These are phyloP conservation scores for Tuber umbilicatum DNA, from an alignment of 495 filamentous ascomycete genomes.

Conservation along the genomic window DNA sequence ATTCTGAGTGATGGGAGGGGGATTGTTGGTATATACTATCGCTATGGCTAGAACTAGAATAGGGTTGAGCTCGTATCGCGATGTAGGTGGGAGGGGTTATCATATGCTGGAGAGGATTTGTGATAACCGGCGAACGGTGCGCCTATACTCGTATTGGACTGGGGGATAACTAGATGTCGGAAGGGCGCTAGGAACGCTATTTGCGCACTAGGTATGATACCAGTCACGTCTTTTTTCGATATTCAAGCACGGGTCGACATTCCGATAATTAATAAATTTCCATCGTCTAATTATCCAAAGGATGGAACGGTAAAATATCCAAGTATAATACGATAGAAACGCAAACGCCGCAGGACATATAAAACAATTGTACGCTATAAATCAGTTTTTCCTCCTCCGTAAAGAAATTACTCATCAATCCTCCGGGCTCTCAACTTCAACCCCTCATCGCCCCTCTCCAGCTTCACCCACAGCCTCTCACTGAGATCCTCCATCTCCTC, in stretches of 20 bases:
- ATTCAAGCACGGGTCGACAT: not conserved
- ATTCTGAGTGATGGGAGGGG: too few relatives aligned
- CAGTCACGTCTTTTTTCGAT: not conserved
- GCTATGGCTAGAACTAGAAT: too few relatives aligned
- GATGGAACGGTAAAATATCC: too few relatives aligned
- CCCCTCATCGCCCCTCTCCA: constrained; percentile 15
- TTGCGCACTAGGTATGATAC: not conserved
- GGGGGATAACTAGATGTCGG: not conserved
- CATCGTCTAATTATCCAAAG: not conserved
- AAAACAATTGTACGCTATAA: not conserved
- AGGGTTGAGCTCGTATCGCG: too few relatives aligned
- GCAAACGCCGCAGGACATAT: not conserved
- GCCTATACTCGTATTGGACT: not conserved
- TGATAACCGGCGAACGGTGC: too few relatives aligned
- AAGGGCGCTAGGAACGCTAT: not conserved
- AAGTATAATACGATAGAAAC: not conserved
- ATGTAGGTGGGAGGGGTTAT: too few relatives aligned
- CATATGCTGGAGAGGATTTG: too few relatives aligned
- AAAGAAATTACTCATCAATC: constrained; percentile 8
- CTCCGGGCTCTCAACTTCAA: constrained; percentile 18
- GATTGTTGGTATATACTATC: too few relatives aligned
- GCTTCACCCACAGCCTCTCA: constrained; percentile 29
- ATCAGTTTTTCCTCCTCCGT: not conserved
- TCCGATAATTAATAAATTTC: not conserved
- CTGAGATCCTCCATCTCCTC: constrained; percentile 31